These are phyloP conservation scores for Podospora bellae-mahoneyi DNA, from an alignment of 495 filamentous ascomycete species.

Conservation along the genomic window DNA sequence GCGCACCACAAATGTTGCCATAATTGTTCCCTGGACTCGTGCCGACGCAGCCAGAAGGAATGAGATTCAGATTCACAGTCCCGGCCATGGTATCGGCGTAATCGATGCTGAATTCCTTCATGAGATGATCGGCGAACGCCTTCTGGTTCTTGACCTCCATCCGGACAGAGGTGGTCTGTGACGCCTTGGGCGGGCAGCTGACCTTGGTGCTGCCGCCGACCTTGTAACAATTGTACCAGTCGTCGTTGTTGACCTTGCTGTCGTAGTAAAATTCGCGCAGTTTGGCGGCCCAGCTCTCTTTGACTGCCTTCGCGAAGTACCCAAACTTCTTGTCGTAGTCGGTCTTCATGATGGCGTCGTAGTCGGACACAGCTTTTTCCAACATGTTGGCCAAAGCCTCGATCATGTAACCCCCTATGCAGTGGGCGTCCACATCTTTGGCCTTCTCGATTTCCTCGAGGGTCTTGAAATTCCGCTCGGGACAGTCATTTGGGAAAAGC, in stretches of 20 bases:
- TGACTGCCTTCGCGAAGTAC: background rate
- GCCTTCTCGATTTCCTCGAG: background rate
- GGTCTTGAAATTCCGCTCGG: background rate
- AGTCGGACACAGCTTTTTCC: background rate
- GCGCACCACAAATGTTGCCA: background rate
- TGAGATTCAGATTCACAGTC: background rate
- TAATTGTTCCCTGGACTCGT: too few relatives aligned
- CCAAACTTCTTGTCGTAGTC: conserved; percentile 1
- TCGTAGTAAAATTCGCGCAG: background rate
- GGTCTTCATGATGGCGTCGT: background rate
- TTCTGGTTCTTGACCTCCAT: background rate
- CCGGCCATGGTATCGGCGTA: background rate
- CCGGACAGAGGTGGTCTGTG: background rate
- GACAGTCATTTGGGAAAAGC: background rate
- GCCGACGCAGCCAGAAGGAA: background rate
- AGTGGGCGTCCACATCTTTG: background rate
- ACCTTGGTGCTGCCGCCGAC: background rate
- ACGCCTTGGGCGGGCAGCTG: background rate
- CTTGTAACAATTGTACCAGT: background rate
- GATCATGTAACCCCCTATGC: background rate
- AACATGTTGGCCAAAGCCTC: background rate
- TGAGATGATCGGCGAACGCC: background rate
- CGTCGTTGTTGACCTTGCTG: background rate
- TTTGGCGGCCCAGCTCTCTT: background rate
- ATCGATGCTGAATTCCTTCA: background rate